Evolutionary conservation across 2,329 filamentous ascomycete genomes (phyloP), one percentile per base, ranked within the genome.

Genomic region (Fusarium stilboides): DNA sequence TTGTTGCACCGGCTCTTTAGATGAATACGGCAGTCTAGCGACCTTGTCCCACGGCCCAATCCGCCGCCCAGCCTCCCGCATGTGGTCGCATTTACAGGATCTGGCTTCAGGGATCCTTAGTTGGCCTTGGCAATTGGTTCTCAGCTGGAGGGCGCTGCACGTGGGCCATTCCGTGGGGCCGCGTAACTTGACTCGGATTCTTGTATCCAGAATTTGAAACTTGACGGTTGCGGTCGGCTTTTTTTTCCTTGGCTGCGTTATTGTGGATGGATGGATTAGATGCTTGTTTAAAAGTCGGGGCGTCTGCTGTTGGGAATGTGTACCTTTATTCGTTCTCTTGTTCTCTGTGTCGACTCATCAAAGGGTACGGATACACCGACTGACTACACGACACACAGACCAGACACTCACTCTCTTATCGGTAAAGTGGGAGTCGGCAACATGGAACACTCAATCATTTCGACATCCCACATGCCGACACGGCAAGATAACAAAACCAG

Each of bases 381-480:
- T n/a, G n/a, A n/a, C n/a, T 31, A 33, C 20, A 17, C 51, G 15
- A 33, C 28, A 31, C 28, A 15, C 8, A 39, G n/a, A 40, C 46
- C 57, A 53, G 14, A 17, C 20, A 3, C 37, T 15, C 20, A 3
- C 37, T 15, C n/a, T 51, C 49, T 57, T 26, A 57, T 52, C 60
- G 33, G 61, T 14, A 44, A 61, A 66, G 56, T 54, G 62, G 49
- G 49, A 45, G 56, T 43, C 34, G 24, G 15, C 34, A 53, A 13
- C 34, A 69, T 69, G 66, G 57, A 26, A 9, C 57, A 39, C 14
- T 52, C 28, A 20, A 39, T 37, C 20, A 43, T 39, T 40, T 37
- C 34, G 8, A 19, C 39, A 66, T 42, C 47, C 61, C 67, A 67
- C 56, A 50, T 70, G 49, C 67, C 67, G 53, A 22, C 37, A 52